Evolutionary conservation across 1,284 basidiomycete species (phyloP), one percentile per base, ranked within the genome.

Genomic region (Anthracocystis walkeri): DNA sequence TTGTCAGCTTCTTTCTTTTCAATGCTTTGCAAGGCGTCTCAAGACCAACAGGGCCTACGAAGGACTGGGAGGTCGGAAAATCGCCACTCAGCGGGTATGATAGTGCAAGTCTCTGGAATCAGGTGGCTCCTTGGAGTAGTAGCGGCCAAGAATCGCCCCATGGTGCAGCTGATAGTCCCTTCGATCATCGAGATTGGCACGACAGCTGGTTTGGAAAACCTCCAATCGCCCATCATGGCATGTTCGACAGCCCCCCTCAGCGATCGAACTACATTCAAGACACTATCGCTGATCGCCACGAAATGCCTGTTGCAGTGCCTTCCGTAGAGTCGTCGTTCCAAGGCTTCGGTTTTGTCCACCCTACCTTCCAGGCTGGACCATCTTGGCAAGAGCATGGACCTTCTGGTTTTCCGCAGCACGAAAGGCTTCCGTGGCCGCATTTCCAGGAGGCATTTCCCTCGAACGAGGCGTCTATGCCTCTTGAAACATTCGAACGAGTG

Each of bases 11-110:
- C 21, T 2, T 25, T 23, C 23, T 52, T 16, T 2, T 1, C 27
- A 7, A 10, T 27, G 50, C 21, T 27, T 21, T n/a, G 2, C 25
- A 29, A 14, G n/a, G 33, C 31, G 31, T 4, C 20, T 23, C 33
- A 14, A 23, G 53, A n/a, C 53, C 53, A 2, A 8, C 41, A 7
- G 40, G 42, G 4, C 25, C 27, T 18, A 14, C 14, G 2, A 21
- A 29, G 7, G 53, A 45, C 12, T 57, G 54, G 54, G 44, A 57
- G 33, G 44, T 57, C 16, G 54, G 54, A 7, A 31, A 14, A 8
- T 14, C 33, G 2, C 54, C 54, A 18, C 23, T 33, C 31, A 57
- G 29, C 7, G 54, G 54, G 4, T 31, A 12, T 0, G 44, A 18
- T 3, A 21, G 11, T 21, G 33, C n/a, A 3, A 38, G 33, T 35